Evolutionary conservation across 73 alveolate species (phyloP), one percentile per base, ranked within the genome.

Genomic region (Blepharisma japonicum): DNA sequence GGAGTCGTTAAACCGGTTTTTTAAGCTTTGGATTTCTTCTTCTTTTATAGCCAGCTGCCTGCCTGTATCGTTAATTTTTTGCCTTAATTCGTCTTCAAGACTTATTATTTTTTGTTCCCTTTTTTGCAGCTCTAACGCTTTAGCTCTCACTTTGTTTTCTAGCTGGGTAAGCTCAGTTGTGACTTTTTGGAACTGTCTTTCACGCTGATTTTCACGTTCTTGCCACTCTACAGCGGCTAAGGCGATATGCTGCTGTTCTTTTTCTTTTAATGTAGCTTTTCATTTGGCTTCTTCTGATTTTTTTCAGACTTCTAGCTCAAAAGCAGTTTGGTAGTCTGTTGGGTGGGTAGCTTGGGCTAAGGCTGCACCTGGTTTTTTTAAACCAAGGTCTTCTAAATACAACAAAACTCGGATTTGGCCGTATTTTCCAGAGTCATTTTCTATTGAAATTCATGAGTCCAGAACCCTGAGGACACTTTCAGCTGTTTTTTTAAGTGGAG

Each of bases 231-330:
- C 80, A 53, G 96, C 93, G 23, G 92, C 76, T 55, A 87, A 83
- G 71, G 94, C 93, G 27, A 94, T 82, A 55, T 86, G 72, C 77
- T 94, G 98, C 48, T 79, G 88, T 87, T 94, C 99, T 6, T 81
- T 61, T 71, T 91, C 95, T 72, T 92, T 92, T n/a, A 94, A 77
- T 82, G 87, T 86, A 42, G 97, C 93, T 82, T 94, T 94, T 83
- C 92, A 94, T 74, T 91, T 94, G 11, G 95, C 86, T 82, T 94
- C 96, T 81, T 94, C 97, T 2, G 97, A 89, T 83, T 96, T 77
- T 85, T 94, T 94, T 97, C 98, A 94, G 5, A 91, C 87, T 80
- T 94, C 98, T 53, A 94, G 87, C 68, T 92, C 93, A 79, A 84
- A 89, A 42, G 82, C 96, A 46, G 89, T 91, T 39, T 93, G 83